A percentile compares a stretch with the other conserved stretches of the same genome.
These are phyloP conservation scores for Phytophthora hibernalis DNA, from an alignment of 352 stramenopile species.

Conservation along the genomic window DNA sequence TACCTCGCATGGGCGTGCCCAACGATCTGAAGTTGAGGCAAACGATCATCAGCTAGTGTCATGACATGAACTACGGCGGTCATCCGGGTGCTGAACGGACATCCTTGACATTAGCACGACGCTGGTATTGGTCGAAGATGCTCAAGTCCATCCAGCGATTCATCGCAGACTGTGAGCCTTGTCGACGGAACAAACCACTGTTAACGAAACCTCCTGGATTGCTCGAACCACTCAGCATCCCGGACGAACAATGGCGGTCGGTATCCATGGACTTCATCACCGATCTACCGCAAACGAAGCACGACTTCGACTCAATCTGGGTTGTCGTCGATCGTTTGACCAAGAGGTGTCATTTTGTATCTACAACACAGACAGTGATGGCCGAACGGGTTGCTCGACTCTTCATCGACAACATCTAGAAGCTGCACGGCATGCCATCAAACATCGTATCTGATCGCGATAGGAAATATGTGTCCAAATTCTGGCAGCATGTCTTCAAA, in stretches of 20 bases:
- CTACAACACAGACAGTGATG: conserved; percentile 6
- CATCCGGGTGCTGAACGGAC: conserved; percentile 13
- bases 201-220: conserved; percentile 15
- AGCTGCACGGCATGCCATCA: conserved; percentile 1
- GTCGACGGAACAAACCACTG: conserved; percentile 20
- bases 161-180: conserved; percentile 24
- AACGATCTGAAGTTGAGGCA: conserved; percentile 17
- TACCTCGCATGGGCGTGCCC: conserved; percentile 17
- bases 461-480: conserved; percentile 24
- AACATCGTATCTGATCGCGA: too few relatives aligned
- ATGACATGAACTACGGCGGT: conserved; percentile 20
- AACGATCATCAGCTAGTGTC: conserved; percentile 11
- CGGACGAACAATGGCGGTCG: conserved; percentile 8
- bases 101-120: conserved; percentile 14
- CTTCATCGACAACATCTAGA: conserved; percentile 25
- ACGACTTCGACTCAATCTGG: conserved; percentile 9
- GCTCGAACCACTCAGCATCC: conserved; percentile 15
- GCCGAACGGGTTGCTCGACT: conserved; percentile 10
- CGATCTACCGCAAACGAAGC: conserved; percentile 6
- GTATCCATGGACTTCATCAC: conserved; percentile 29
- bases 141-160: conserved; percentile 18
- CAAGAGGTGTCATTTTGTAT: conserved; percentile 15
- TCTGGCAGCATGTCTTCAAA: conserved; percentile 18
- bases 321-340: conserved; percentile 24
- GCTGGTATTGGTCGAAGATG: conserved; percentile 20